Percentiles rank a stretch among this genome's conserved stretches.
Conservation (phyloP, 73 alveolate genomes). For the Uronychia setigera region DNA sequence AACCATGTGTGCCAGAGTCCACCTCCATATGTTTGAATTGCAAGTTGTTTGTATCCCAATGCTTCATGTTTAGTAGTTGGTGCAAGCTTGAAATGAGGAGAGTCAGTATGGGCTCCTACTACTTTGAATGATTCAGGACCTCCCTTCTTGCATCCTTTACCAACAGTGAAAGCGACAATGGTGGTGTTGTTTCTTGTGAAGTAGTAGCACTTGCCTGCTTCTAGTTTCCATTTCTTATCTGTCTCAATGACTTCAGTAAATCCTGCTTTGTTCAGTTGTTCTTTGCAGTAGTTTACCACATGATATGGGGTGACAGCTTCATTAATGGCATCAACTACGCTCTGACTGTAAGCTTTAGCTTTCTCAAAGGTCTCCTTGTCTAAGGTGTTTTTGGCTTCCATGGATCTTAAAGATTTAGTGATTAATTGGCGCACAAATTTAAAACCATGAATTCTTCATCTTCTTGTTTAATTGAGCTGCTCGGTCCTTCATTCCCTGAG, state of each 20-base stretch:
- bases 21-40: constrained; percentile 96
- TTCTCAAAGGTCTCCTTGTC: constrained; percentile 37
- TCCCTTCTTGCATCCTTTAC: constrained; percentile 49
- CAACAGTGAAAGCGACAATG: constrained; percentile 94
- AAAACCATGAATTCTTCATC: too few relatives aligned
- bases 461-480: too few relatives aligned
- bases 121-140: constrained; percentile 76
- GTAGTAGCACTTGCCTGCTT: constrained; percentile 90
- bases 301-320: constrained; percentile 90
- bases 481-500: too few relatives aligned
- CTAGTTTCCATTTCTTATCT: constrained; percentile 90
- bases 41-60: constrained; percentile 77
- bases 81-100: constrained; percentile 96
- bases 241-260: constrained; percentile 90
- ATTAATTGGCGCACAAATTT: too few relatives aligned
- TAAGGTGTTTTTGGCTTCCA: too few relatives aligned
- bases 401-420: too few relatives aligned
- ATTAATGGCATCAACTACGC: constrained; percentile 67
- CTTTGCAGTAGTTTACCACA: constrained; percentile 89
- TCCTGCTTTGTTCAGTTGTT: constrained; percentile 72
- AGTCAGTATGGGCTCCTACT: constrained; percentile 97
- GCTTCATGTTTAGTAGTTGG: constrained; percentile 88
- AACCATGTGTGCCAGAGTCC: constrained; percentile 99
- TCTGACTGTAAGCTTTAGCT: constrained; percentile 67
- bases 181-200: constrained; percentile 94